Percentiles rank a stretch among this genome's conserved stretches.
Evolutionary conservation across 305 asterid species (phyloP).

Genomic region (Fraxinus nigra): DNA sequence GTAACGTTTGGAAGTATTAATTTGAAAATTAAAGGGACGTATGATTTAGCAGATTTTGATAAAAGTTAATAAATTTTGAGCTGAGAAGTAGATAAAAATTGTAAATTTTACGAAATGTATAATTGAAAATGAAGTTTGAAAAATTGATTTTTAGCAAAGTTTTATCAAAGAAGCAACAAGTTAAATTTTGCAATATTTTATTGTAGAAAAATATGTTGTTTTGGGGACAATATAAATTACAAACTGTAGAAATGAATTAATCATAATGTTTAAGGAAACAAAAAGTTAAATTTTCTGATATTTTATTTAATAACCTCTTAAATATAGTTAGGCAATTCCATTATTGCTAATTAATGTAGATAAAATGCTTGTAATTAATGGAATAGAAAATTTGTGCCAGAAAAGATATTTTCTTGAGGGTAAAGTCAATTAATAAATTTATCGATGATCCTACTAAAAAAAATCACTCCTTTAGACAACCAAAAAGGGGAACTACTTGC

Average conservation of each 20-base stretch:
- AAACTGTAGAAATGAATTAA: not conserved
- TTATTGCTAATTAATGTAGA: not conserved
- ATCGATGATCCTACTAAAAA: not conserved
- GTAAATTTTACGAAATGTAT: not conserved
- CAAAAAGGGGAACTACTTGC: not conserved
- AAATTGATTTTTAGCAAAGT: not conserved
- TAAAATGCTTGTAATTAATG: not conserved
- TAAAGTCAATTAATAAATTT: constrained; percentile 11
- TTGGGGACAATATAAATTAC: not conserved
- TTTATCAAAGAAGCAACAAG: not conserved
- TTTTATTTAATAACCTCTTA: not conserved
- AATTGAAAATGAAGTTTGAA: not conserved
- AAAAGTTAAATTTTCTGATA: not conserved
- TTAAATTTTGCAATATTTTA: too few species aligned
- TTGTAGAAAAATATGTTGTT: not conserved
- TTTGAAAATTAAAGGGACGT: not conserved
- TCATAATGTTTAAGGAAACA: not conserved
- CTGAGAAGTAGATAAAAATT: not conserved
- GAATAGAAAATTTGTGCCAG: not conserved
- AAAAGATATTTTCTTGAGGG: not conserved
- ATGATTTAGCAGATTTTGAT: too few species aligned
- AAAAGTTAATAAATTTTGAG: too few species aligned
- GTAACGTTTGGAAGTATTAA: not conserved
- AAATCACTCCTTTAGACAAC: constrained; percentile 17
- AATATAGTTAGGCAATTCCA: not conserved